Percentiles rank a stretch among this genome's conserved stretches.
Evolutionary conservation across 108 stramenopile genomes (phyloP).

Genomic region (Conticribra guillardii): DNA sequence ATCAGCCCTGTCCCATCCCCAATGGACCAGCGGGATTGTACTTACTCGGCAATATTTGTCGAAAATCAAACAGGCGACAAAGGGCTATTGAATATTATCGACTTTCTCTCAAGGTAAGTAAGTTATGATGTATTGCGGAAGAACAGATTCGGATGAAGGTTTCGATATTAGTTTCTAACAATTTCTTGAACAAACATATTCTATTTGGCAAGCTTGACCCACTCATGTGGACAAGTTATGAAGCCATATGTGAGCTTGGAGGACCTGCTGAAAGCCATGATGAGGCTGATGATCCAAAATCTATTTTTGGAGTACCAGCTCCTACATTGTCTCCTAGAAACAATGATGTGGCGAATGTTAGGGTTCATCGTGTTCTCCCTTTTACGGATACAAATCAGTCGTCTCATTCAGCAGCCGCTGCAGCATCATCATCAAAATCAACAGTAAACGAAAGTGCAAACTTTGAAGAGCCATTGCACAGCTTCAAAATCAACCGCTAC

Average conservation of each 20-base stretch:
- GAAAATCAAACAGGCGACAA: constrained; percentile 70
- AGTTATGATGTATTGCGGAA: not conserved
- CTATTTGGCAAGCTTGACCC: constrained; percentile 67
- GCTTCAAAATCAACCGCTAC: constrained; percentile 25
- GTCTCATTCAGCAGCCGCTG: not conserved
- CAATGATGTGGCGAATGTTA: not conserved
- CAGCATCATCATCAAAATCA: constrained; percentile 14
- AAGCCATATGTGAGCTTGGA: constrained; percentile 86
- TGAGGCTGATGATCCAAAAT: constrained; percentile 63
- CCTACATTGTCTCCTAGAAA: constrained; percentile 40
- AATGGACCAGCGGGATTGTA: constrained; percentile 90
- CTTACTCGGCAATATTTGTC: constrained; percentile 84
- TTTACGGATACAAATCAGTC: not conserved
- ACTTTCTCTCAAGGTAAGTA: constrained; percentile 70
- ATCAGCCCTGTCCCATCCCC: constrained; percentile 73
- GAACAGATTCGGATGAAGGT: too few relatives aligned
- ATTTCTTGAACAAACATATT: not conserved
- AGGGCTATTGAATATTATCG: constrained; percentile 82
- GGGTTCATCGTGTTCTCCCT: not conserved
- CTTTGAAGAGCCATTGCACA: constrained; percentile 12
- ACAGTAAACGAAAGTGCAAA: too few relatives aligned
- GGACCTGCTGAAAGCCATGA: constrained; percentile 29
- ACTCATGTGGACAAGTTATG: constrained; percentile 82
- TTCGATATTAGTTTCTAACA: too few relatives aligned
- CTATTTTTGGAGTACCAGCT: constrained; percentile 71